These are phyloP conservation scores for Cryptococcus sp. DNA, from an alignment of 1,284 basidiomycete genomes.

Conservation along the genomic window DNA sequence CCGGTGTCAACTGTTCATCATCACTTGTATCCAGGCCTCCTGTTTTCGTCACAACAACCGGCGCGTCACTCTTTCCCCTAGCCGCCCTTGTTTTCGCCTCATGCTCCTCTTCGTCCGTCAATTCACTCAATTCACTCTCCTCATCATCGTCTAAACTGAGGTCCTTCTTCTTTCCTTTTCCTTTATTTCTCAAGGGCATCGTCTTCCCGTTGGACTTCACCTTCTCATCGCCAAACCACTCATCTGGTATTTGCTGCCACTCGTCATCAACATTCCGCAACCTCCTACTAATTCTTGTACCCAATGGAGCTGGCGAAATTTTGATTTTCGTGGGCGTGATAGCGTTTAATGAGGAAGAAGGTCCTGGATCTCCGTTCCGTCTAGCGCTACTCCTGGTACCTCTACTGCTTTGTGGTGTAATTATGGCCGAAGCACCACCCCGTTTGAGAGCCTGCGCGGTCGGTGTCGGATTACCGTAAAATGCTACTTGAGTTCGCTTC, in stretches of 20 bases:
- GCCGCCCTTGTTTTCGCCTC: conserved; percentile 12
- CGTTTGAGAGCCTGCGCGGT: conserved; percentile 35
- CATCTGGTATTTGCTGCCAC: conserved; percentile 47
- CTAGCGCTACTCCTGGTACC: conserved; percentile 15
- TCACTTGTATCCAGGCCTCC: neutral
- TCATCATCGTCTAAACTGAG: conserved; percentile 17
- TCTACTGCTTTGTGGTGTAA: conserved; percentile 4
- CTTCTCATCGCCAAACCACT: conserved; percentile 31
- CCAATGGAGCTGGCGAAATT: conserved; percentile 19
- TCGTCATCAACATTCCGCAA: conserved; percentile 35
- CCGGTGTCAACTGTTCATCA: neutral
- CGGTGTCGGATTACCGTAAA: conserved; percentile 38
- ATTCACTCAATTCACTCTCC: conserved; percentile 43
- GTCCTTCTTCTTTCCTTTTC: conserved; percentile 9
- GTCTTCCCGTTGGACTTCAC: conserved; percentile 1
- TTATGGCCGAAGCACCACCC: conserved; percentile 4
- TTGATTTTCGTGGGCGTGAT: conserved; percentile 3
- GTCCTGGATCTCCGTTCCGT: neutral
- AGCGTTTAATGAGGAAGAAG: neutral
- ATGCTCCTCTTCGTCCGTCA: conserved; percentile 42
- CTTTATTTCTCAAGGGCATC: neutral
- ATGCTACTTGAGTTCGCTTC: conserved; percentile 30
- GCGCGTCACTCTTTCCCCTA: conserved; percentile 1
- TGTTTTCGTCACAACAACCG: neutral
- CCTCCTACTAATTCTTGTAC: conserved; percentile 34